phyloP scores from a whole-genome alignment of 169 alveolate species.

The Cryptosporidium xiaoi region DNA sequence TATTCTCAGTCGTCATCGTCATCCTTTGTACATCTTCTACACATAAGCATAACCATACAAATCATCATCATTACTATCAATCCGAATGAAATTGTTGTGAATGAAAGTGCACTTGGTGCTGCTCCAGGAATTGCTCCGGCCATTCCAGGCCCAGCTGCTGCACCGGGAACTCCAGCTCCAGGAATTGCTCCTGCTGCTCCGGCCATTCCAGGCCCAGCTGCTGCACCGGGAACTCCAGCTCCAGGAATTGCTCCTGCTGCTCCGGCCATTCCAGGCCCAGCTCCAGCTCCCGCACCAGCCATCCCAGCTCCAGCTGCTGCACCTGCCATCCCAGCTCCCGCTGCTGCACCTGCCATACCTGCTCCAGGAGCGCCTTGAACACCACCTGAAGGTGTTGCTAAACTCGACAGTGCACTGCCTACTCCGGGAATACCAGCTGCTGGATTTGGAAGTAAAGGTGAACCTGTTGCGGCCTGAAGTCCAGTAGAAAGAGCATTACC shows the following conservation, averaged over 20 bases:
- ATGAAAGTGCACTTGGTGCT: constrained; percentile 54
- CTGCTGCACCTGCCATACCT: background rate
- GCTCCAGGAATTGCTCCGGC: constrained; percentile 1
- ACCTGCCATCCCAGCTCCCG: background rate
- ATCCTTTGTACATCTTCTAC: constrained; percentile 70
- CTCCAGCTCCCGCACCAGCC: background rate
- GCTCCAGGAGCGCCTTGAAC: constrained; percentile 6
- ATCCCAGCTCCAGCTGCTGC: constrained; percentile 18
- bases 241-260: background rate
- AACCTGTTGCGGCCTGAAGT: constrained; percentile 53
- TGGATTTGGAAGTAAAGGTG: constrained; percentile 55
- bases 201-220: background rate
- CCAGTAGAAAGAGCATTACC: constrained; percentile 56
- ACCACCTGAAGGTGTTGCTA: background rate
- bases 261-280: background rate
- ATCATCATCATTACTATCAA: constrained; percentile 46
- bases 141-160: background rate
- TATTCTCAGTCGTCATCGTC: constrained; percentile 10
- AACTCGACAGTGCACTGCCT: background rate
- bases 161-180: background rate
- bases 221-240: background rate
- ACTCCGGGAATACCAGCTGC: constrained; percentile 5
- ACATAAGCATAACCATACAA: constrained; percentile 69
- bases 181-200: background rate
- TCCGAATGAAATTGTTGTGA: constrained; percentile 57